Evolutionary conservation across 1,284 basidiomycete species (phyloP).

Genomic region (Trichosporon sp.): DNA sequence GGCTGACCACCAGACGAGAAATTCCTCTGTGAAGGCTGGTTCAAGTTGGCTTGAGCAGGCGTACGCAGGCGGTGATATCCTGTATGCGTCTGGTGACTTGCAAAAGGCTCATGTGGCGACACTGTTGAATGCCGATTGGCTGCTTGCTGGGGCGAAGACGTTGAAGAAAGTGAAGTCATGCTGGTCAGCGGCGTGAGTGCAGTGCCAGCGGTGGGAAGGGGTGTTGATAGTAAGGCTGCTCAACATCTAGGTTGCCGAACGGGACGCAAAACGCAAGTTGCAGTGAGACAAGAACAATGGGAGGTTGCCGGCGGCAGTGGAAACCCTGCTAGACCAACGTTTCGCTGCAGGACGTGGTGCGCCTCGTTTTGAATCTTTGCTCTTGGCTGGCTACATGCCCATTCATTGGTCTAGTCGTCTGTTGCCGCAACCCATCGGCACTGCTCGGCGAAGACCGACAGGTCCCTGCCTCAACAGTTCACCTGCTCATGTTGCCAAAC

Average conservation of each 20-base stretch:
- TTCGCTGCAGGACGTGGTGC: neutral
- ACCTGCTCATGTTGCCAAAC: neutral
- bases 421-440: slow-evolving; percentile 16
- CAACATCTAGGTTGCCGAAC: neutral
- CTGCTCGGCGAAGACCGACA: slow-evolving; percentile 18
- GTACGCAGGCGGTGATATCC: slow-evolving; percentile 2
- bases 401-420: neutral
- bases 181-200: neutral
- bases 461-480: neutral
- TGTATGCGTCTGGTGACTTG: neutral
- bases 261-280: neutral
- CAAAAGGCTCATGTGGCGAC: neutral
- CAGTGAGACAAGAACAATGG: neutral
- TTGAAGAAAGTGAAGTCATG: neutral
- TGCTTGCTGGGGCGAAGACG: neutral
- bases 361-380: neutral
- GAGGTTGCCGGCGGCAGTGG: slow-evolving; percentile 14
- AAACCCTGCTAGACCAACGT: neutral
- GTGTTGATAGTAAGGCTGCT: too few species aligned
- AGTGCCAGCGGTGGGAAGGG: neutral
- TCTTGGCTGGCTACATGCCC: neutral
- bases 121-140: neutral
- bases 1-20: neutral
- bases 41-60: neutral
- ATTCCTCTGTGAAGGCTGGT: neutral